Conservation (phyloP, 2,329 filamentous ascomycete species). For the Cercospora berteroae region DNA sequence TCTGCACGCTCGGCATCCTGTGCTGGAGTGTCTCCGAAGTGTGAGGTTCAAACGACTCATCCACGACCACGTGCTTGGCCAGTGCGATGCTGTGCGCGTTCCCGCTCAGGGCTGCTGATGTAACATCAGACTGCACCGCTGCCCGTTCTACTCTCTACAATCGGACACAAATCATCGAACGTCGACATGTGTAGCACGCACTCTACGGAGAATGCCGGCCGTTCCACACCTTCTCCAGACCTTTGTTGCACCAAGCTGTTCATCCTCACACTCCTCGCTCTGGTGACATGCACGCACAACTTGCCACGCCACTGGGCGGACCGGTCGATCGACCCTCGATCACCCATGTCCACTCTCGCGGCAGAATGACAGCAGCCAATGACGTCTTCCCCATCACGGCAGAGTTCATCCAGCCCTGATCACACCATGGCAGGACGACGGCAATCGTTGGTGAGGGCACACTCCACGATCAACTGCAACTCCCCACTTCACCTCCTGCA, state of each 20-base stretch:
- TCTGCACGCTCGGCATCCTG: neutral
- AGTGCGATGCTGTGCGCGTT: neutral
- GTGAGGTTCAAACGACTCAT: neutral
- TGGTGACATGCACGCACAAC: neutral
- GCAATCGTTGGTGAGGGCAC: neutral
- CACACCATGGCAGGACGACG: neutral
- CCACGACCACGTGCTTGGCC: neutral
- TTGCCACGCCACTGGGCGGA: neutral
- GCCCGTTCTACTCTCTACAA: neutral
- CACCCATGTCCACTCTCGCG: neutral
- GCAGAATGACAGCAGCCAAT: neutral
- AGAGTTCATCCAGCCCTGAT: neutral
- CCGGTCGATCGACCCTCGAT: neutral
- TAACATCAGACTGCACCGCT: too few species aligned
- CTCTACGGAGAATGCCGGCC: neutral
- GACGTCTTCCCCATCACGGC: neutral
- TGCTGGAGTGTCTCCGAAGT: neutral
- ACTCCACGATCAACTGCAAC: neutral
- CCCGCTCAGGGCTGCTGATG: neutral
- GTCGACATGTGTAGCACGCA: neutral
- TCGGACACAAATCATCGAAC: neutral
- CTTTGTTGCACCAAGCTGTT: neutral
- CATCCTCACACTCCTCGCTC: neutral
- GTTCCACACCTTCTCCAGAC: neutral
- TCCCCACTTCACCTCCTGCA: neutral